A percentile compares a stretch with the other conserved stretches of the same genome.
phyloP scores from a whole-genome alignment of 495 filamentous ascomycete species.

The Xylaria venustula region DNA sequence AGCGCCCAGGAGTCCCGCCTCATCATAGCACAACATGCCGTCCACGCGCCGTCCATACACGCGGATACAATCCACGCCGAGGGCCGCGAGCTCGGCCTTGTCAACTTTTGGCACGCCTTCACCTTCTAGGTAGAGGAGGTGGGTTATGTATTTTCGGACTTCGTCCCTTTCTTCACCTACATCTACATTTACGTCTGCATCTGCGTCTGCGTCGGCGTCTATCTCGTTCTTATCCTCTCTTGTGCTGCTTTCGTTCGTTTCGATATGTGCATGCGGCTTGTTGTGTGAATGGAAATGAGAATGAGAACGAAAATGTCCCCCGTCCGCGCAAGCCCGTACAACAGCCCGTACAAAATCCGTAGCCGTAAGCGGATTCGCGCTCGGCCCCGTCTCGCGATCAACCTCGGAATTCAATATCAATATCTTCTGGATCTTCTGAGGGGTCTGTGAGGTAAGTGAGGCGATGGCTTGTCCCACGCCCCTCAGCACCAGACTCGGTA shows the following conservation, averaged over 20 bases:
- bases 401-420: conserved; percentile 79
- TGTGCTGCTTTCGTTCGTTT: too few relatives aligned
- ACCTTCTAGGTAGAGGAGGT: conserved; percentile 79
- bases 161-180: neutral
- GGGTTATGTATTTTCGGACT: conserved; percentile 67
- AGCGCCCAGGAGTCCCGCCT: conserved; percentile 68
- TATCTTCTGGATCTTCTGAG: conserved; percentile 67
- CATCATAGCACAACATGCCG: conserved; percentile 71
- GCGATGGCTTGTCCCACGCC: conserved; percentile 59
- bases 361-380: conserved; percentile 57
- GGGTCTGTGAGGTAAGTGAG: too few relatives aligned
- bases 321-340: conserved; percentile 59
- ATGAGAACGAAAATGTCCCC: too few relatives aligned
- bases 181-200: conserved; percentile 5
- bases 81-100: conserved; percentile 54
- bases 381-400: conserved; percentile 82
- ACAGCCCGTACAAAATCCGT: conserved; percentile 79
- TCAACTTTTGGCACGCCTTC: conserved; percentile 70
- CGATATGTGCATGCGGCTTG: too few relatives aligned
- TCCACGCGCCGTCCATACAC: conserved; percentile 69
- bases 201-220: conserved; percentile 28
- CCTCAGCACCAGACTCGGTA: conserved; percentile 70
- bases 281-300: too few relatives aligned
- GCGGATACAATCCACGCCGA: conserved; percentile 75
- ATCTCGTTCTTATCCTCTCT: too few relatives aligned